Conservation (phyloP, 2,329 filamentous ascomycete species). For the Colletotrichum ledebouriae region DNA sequence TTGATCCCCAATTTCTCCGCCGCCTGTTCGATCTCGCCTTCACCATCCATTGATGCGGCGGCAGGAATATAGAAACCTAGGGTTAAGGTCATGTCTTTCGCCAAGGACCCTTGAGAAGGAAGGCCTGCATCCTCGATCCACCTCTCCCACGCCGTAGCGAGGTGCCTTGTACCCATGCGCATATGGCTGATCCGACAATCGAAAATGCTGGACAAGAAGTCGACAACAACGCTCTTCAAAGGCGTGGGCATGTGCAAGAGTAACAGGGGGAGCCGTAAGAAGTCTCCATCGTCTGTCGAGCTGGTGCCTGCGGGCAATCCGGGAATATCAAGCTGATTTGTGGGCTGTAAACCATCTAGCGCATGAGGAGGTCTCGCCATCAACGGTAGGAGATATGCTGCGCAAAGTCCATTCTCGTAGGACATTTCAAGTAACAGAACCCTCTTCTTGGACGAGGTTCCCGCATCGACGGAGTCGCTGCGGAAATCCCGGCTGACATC, state of each 20-base stretch:
- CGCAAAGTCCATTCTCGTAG: constrained; percentile 67
- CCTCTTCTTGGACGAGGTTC: constrained; percentile 44
- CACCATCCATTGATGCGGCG: constrained; percentile 5
- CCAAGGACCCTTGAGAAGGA: constrained; percentile 50
- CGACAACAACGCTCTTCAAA: constrained; percentile 62
- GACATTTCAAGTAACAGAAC: constrained; percentile 61
- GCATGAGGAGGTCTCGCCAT: constrained; percentile 7
- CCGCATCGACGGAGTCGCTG: constrained; percentile 21
- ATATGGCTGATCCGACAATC: constrained; percentile 69
- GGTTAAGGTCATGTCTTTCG: constrained; percentile 64
- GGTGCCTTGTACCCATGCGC: constrained; percentile 63
- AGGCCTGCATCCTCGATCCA: constrained; percentile 61
- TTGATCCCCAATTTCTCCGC: constrained; percentile 52
- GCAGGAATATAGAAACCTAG: constrained; percentile 64
- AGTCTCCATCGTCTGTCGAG: constrained; percentile 48
- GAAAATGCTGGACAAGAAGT: constrained; percentile 67
- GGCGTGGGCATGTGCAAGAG: constrained; percentile 68
- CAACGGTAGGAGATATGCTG: constrained; percentile 63
- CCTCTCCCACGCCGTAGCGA: constrained; percentile 64
- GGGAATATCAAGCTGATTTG: constrained; percentile 19
- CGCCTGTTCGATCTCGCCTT: constrained; percentile 37
- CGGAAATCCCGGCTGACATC: constrained; percentile 30
- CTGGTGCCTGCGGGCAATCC: constrained; percentile 1
- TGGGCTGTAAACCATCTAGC: not conserved
- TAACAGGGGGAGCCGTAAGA: constrained; percentile 65